Evolutionary conservation across 331 rosid genomes (phyloP), one percentile per base, ranked within the genome.

Genomic region (Quercus tomentella): DNA sequence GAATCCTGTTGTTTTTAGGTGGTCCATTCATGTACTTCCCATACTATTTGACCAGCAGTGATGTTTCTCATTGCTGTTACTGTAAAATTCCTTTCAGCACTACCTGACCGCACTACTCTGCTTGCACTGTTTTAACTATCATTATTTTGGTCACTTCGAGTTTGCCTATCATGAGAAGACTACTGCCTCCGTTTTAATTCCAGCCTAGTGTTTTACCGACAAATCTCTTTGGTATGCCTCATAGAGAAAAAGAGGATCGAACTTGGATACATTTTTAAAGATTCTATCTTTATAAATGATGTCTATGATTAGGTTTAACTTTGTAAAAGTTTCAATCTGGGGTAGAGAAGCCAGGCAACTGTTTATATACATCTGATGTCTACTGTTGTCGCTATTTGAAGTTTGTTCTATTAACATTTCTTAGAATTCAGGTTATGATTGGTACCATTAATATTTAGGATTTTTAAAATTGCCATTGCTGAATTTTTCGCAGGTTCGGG

Each of bases 401-500:
- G 52, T 79, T 63, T 76, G 20, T 72, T 43, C 57, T 70, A 26
- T 81, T 81, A 51, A 56, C 18, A 49, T 49, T 0, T 49, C 55
- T 49, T 49, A 12, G 55, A 49, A 75, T 20, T 65, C 52, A 77
- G 23, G 54, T 84, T 77, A 69, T 60, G 76, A 62, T 63, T 82
- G 75, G 37, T 70, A 73, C 73, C 35, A 80, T 63, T 66, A 56
- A 56, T 65, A 31, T 66, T 25, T 63, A 12, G 20, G 20, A 52
- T 58, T 72, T 28, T 58, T 25, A 21, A 61, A 60, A 68, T 55
- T 80, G 4, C 14, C 65, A 51, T 2, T 26, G 52, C 15, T 55
- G 67, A 7, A 72, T 61, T 30, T 81, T 70, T 56, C 70, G 78
- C 80, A 93, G 99, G 97, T 96, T 77, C 92, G 89, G 67, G 99